phyloP scores from a whole-genome alignment of 495 filamentous ascomycete genomes.

The Penicillium canescens region DNA sequence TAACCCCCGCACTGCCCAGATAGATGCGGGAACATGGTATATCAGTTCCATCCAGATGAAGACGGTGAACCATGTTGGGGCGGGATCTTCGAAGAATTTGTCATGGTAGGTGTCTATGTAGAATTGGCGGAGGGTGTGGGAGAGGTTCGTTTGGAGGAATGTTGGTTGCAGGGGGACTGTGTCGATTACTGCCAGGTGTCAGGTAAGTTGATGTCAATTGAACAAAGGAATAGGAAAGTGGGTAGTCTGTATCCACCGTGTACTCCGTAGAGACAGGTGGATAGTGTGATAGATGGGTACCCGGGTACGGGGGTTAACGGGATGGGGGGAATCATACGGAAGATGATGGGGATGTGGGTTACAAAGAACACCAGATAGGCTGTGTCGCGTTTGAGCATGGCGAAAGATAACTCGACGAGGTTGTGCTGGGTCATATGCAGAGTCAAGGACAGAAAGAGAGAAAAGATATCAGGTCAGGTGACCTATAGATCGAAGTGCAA shows the following conservation, averaged over 20 bases:
- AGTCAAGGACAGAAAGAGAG: not conserved
- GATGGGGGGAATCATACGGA: conserved; percentile 50
- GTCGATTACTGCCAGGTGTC: conserved; percentile 55
- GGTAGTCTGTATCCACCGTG: conserved; percentile 1
- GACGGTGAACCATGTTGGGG: conserved; percentile 68
- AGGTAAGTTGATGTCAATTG: too few relatives aligned
- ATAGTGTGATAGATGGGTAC: not conserved
- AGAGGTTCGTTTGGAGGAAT: conserved; percentile 49
- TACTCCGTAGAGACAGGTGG: not conserved
- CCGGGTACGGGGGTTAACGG: too few relatives aligned
- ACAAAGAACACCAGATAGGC: conserved; percentile 70
- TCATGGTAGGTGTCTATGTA: conserved; percentile 74
- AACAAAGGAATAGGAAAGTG: not conserved
- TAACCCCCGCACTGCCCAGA: conserved; percentile 62
- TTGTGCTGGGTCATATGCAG: conserved; percentile 5
- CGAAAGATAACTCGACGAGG: conserved; percentile 1
- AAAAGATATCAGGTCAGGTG: too few relatives aligned
- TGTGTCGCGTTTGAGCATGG: conserved; percentile 50
- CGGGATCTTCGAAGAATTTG: conserved; percentile 64
- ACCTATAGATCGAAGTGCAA: too few relatives aligned
- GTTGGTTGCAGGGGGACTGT: conserved; percentile 64
- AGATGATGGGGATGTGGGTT: conserved; percentile 66
- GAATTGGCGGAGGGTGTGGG: conserved; percentile 52
- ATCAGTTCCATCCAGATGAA: conserved; percentile 70
- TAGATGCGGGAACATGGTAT: conserved; percentile 66